phyloP scores from a whole-genome alignment of 139 green algal genomes.

The Desmodesmus armatus region DNA sequence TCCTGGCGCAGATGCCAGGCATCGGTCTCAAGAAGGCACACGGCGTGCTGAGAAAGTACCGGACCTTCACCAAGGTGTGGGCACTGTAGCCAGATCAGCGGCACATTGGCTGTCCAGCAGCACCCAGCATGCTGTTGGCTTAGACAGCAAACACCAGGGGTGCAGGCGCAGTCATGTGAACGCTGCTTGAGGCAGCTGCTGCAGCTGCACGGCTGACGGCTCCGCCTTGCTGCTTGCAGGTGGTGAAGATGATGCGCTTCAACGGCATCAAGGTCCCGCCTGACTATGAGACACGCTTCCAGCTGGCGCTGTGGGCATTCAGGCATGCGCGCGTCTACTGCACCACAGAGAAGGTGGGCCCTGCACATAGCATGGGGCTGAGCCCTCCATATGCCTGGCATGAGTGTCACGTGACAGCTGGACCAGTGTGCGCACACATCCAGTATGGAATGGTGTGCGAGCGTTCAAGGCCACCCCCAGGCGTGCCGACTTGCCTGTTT shows the following conservation, averaged over 20 bases:
- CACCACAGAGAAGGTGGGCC: constrained; percentile 15
- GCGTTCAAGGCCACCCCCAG: no score
- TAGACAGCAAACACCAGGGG: not conserved
- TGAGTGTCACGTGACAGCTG: no score
- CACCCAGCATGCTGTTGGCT: not conserved
- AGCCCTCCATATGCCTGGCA: no score
- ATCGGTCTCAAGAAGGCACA: constrained; percentile 96
- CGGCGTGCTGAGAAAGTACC: constrained; percentile 73
- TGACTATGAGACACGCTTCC: constrained; percentile 87
- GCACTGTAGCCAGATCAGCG: not conserved
- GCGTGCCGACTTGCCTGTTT: no score
- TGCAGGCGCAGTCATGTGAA: no score
- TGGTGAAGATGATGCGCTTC: constrained; percentile 82
- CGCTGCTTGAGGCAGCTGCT: not conserved
- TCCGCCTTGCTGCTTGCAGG: constrained; percentile 49
- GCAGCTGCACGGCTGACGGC: not conserved
- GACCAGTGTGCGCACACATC: no score
- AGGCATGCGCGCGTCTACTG: constrained; percentile 78
- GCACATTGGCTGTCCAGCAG: not conserved
- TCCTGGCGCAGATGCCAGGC: constrained; percentile 80
- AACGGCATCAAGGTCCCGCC: constrained; percentile 76
- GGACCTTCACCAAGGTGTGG: constrained; percentile 77
- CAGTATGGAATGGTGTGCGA: no score
- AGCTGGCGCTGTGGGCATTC: constrained; percentile 94
- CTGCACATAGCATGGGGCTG: no score